A percentile compares a stretch with the other conserved stretches of the same genome.
phyloP scores from a whole-genome alignment of 1,284 basidiomycete genomes.

The Sparassis latifolia region DNA sequence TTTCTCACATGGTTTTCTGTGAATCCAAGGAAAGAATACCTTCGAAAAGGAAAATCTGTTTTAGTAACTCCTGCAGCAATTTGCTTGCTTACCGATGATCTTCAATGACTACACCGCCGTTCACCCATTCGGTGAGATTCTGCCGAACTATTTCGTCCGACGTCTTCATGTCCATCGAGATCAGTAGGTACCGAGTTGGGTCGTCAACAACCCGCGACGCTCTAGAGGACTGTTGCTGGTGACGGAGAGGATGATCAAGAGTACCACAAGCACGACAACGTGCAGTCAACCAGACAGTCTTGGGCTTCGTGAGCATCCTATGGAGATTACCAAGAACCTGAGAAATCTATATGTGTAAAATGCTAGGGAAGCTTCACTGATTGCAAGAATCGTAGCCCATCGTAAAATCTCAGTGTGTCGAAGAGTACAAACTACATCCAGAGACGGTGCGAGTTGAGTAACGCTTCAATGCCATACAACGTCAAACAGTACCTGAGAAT shows the following conservation, averaged over 20 bases:
- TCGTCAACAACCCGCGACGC: conserved; percentile 16
- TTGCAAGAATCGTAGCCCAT: too few species aligned
- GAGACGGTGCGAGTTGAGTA: too few species aligned
- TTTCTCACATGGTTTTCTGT: conserved; percentile 16
- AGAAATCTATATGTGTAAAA: too few species aligned
- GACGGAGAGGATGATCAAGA: conserved; percentile 1
- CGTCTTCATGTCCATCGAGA: conserved; percentile 6
- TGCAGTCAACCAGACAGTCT: neutral
- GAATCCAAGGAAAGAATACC: conserved; percentile 17
- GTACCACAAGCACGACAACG: conserved; percentile 3
- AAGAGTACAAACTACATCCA: too few species aligned
- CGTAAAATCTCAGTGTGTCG: too few species aligned
- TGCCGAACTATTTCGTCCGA: conserved; percentile 1
- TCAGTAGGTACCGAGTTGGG: conserved; percentile 13
- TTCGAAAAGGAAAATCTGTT: neutral
- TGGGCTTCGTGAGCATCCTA: neutral
- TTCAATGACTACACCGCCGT: conserved; percentile 8
- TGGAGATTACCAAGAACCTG: too few species aligned
- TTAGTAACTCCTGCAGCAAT: neutral
- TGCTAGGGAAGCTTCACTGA: too few species aligned
- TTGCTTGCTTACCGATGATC: conserved; percentile 7
- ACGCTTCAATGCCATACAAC: too few species aligned
- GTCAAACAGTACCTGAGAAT: too few species aligned
- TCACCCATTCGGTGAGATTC: conserved; percentile 6
- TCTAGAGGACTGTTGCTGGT: conserved; percentile 10